These are phyloP conservation scores for Lasiodiplodia gonubiensis DNA, from an alignment of 2,329 filamentous ascomycete genomes.

Conservation along the genomic window DNA sequence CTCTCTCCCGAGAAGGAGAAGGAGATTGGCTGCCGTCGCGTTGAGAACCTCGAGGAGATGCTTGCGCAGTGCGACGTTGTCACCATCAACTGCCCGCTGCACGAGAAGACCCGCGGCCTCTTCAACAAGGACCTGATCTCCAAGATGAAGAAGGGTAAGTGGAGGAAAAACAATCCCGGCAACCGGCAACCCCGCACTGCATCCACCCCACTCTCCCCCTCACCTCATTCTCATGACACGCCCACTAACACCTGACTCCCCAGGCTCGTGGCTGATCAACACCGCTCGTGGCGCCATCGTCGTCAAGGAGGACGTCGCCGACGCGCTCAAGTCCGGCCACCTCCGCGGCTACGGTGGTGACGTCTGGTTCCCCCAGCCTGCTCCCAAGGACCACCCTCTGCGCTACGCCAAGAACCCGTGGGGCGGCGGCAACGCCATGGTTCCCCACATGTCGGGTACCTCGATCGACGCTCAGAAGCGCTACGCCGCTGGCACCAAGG, in stretches of 20 bases:
- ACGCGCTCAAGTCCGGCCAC: conserved; percentile 88
- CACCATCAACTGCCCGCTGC: conserved; percentile 99
- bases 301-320: conserved; percentile 98
- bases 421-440: conserved; percentile 98
- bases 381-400: conserved; percentile 89
- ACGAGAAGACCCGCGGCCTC: conserved; percentile 94
- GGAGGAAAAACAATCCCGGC: neutral
- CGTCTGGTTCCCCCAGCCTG: conserved; percentile 98
- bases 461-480: conserved; percentile 93
- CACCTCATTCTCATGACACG: neutral
- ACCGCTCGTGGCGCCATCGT: conserved; percentile 98
- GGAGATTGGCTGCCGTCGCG: conserved; percentile 93
- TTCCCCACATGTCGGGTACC: conserved; percentile 98
- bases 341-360: conserved; percentile 87
- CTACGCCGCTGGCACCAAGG: conserved; percentile 86
- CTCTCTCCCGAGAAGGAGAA: conserved; percentile 82
- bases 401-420: conserved; percentile 93
- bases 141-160: conserved; percentile 96
- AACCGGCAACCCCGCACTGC: conserved; percentile 12
- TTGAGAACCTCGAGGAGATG: conserved; percentile 91
- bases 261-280: conserved; percentile 95
- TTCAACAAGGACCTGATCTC: conserved; percentile 98
- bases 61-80: conserved; percentile 93
- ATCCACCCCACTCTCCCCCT: neutral
- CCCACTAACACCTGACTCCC: conserved; percentile 22